phyloP scores from a whole-genome alignment of 2,329 filamentous ascomycete genomes.

The Fusarium brachygibbosum region DNA sequence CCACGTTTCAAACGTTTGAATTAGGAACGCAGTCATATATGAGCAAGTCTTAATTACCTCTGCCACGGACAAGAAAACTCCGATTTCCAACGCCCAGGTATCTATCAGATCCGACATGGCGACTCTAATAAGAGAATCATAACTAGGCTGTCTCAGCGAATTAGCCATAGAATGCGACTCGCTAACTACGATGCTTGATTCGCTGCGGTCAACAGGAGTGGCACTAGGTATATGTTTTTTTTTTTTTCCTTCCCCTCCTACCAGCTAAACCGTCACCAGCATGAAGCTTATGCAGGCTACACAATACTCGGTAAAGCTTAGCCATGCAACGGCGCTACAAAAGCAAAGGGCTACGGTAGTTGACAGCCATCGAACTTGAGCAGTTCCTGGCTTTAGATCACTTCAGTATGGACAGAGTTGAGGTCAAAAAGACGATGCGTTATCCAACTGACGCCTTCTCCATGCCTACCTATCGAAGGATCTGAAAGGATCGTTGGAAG shows the following conservation, averaged over 20 bases:
- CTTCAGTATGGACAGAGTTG: background rate
- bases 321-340: background rate
- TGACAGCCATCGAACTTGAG: background rate
- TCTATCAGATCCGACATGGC: background rate
- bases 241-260: too few species aligned
- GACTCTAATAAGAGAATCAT: background rate
- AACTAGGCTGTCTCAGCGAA: background rate
- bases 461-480: background rate
- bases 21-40: background rate
- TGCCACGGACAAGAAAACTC: background rate
- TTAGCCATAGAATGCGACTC: conserved; percentile 3
- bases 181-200: conserved; percentile 32
- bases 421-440: background rate
- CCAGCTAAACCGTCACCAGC: background rate
- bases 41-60: background rate
- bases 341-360: background rate
- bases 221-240: conserved; percentile 6
- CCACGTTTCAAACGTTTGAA: background rate
- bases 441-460: background rate
- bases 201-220: conserved; percentile 8
- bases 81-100: background rate
- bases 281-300: conserved; percentile 24
- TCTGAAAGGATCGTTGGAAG: background rate
- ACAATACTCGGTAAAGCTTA: conserved; percentile 1
- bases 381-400: background rate